A percentile compares a stretch with the other conserved stretches of the same genome.
These are phyloP conservation scores for Passiflora organensis DNA, from an alignment of 345 rosid genomes.

Conservation along the genomic window DNA sequence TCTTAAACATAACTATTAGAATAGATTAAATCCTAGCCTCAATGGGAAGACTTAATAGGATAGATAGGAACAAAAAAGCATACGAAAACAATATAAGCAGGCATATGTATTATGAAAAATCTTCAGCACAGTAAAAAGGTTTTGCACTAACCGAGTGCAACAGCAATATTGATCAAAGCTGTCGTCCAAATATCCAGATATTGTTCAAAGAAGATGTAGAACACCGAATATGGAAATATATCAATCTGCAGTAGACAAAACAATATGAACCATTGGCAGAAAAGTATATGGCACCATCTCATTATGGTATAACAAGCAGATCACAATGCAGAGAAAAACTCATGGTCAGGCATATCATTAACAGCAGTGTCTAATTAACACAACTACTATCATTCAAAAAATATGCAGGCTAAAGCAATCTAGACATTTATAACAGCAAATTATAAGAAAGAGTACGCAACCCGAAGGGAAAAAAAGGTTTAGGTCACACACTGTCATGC, in stretches of 20 bases:
- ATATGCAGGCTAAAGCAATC: too few relatives aligned
- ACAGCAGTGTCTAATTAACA: too few relatives aligned
- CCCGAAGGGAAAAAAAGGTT: not conserved
- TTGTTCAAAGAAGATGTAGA: slow-evolving; percentile 28
- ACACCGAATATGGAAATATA: slow-evolving; percentile 24
- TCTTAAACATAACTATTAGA: too few relatives aligned
- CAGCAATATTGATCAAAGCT: slow-evolving; percentile 20
- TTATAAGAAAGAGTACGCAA: too few relatives aligned
- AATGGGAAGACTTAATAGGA: too few relatives aligned
- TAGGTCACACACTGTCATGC: not conserved
- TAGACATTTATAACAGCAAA: too few relatives aligned
- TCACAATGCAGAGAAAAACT: not conserved
- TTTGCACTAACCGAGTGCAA: slow-evolving; percentile 22
- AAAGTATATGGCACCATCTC: not conserved
- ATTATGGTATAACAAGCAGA: not conserved
- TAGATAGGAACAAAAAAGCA: too few relatives aligned
- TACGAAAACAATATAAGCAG: not conserved
- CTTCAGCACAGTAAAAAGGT: too few relatives aligned
- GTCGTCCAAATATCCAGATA: slow-evolving; percentile 27
- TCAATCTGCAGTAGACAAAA: slow-evolving; percentile 18
- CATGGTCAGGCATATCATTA: not conserved
- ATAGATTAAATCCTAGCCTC: too few relatives aligned
- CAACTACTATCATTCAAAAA: too few relatives aligned
- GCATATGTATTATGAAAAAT: too few relatives aligned
- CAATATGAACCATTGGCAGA: not conserved